Evolutionary conservation across 805 yeast genomes (phyloP), one percentile per base, ranked within the genome.

Genomic region (Candida pseudofarinosa): DNA sequence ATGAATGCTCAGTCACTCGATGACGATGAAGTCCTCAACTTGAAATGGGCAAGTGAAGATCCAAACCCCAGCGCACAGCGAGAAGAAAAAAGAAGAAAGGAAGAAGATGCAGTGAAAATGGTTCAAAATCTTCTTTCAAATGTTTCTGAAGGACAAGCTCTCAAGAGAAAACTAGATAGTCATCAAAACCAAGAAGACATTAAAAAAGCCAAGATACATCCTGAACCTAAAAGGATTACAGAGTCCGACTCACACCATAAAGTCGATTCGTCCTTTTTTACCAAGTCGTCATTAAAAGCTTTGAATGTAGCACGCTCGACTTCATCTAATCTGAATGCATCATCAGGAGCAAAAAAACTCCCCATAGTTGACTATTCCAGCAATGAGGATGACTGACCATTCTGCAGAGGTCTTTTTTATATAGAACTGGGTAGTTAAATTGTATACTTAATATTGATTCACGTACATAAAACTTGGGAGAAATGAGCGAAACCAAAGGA

Each of bases 11-110:
- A 91, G 59, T 74, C 85, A 6, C 59, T 90, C 5, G 59, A 51
- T 18, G 80, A 76, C 35, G 74, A 77, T 44, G 96, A 85, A 48
- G 75, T 82, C 0, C 62, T 90, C 35, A 76, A 73, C 46, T 77
- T 90, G 1, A 74, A 87, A 49, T 90, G 98, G 98, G 96, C 97
- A 0, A 80, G 79, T 46, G 91, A 85, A 35, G 96, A 88, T 59
- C 95, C 96, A 1, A 84, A 83, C 54, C 93, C 93, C 0, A 63
- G 62, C 3, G 82, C 87, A 3, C 76, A 70, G 47, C 66, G 58
- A 41, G 66, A 79, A 49, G 77, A 70, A 33, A 70, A 76, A 51
- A 63, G 76, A 37, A 65, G 72, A 20, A 44, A 72, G 36, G 84
- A 82, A 44, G 76, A 76, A 43, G 55, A 62, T 31, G 81, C 87